Percentiles rank a stretch among this genome's conserved stretches.
phyloP scores from a whole-genome alignment of 805 yeast genomes.

The Pichia paraexigua region DNA sequence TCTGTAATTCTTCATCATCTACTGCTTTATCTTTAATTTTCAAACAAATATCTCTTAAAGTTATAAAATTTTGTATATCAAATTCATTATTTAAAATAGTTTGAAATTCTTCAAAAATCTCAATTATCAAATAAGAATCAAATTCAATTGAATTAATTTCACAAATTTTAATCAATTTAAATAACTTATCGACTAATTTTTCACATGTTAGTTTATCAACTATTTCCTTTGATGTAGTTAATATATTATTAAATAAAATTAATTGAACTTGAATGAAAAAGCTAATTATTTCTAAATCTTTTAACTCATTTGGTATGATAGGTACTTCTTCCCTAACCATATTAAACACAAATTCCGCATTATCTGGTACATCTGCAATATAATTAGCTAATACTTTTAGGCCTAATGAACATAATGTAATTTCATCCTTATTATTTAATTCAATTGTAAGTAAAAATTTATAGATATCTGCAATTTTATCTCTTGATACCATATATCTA shows the following conservation, averaged over 20 bases:
- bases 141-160: not conserved
- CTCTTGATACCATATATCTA: not conserved
- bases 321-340: not conserved
- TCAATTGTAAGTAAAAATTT: not conserved
- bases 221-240: slow-evolving; percentile 1
- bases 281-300: not conserved
- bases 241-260: slow-evolving; percentile 5
- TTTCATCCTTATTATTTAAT: not conserved
- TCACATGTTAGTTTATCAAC: not conserved
- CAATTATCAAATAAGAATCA: not conserved
- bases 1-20: not conserved
- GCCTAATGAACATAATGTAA: not conserved
- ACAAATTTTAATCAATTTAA: not conserved
- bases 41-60: not conserved
- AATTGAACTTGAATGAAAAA: slow-evolving; percentile 2
- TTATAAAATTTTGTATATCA: not conserved
- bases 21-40: not conserved
- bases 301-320: not conserved
- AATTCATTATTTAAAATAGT: not conserved
- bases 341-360: slow-evolving; percentile 2
- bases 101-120: slow-evolving; percentile 1
- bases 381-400: slow-evolving; percentile 12
- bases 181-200: not conserved
- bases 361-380: slow-evolving; percentile 12
- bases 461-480: not conserved